These are phyloP conservation scores for Lepidium didymum DNA, from an alignment of 345 rosid species.

Conservation along the genomic window DNA sequence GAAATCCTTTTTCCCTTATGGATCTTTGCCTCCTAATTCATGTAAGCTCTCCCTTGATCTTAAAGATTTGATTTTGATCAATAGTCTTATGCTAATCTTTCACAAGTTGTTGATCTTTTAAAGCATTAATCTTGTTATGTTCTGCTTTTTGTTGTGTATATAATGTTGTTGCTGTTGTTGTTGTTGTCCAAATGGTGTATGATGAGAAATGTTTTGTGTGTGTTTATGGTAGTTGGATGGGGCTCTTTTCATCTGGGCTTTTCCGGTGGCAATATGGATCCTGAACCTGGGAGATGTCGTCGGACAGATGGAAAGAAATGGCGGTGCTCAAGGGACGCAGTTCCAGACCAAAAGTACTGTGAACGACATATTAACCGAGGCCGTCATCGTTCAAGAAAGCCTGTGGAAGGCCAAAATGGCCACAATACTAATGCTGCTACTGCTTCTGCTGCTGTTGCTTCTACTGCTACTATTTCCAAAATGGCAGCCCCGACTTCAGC, in stretches of 20 bases:
- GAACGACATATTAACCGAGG: conserved; percentile 97
- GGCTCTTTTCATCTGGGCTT: conserved; percentile 77
- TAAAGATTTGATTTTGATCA: background rate
- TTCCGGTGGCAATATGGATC: conserved; percentile 66
- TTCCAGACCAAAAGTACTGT: conserved; percentile 88
- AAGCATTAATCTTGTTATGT: background rate
- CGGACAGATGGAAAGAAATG: conserved; percentile 99
- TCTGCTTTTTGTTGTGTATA: background rate
- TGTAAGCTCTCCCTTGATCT: conserved; percentile 30
- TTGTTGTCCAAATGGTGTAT: background rate
- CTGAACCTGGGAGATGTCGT: conserved; percentile 95
- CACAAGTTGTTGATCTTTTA: background rate
- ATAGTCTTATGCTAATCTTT: background rate
- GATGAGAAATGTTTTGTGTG: background rate
- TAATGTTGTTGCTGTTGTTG: background rate
- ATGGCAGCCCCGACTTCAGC: conserved; percentile 30
- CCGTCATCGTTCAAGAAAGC: conserved; percentile 99
- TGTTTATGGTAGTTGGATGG: conserved; percentile 53
- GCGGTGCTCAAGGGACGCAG: conserved; percentile 98
- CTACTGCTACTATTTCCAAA: conserved; percentile 29
- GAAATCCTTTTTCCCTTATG: conserved; percentile 58
- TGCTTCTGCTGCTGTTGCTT: conserved; percentile 8
- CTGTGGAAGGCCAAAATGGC: conserved; percentile 93
- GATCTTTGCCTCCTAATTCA: conserved; percentile 41
- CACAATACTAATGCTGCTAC: conserved; percentile 55